Percentiles rank a stretch among this genome's conserved stretches.
Conservation (phyloP, 148 eudicot genomes). For the Vaccinium darrowii region DNA sequence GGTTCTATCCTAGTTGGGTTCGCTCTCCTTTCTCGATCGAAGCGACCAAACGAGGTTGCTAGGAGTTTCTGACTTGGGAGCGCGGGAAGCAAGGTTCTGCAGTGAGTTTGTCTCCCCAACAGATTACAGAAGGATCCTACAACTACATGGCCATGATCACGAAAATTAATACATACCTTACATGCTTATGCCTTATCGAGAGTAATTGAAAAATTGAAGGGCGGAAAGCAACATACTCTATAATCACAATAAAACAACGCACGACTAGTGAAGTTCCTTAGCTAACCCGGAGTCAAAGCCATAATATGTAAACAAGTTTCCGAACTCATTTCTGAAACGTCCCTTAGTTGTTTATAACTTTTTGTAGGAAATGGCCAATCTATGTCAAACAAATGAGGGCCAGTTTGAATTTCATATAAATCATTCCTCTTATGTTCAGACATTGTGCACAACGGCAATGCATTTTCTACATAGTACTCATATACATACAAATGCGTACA, state of each 20-base stretch:
- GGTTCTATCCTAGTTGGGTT: not conserved
- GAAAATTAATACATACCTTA: not conserved
- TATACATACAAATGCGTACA: not conserved
- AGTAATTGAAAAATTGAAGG: not conserved
- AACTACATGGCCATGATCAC: not conserved
- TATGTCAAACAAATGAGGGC: not conserved
- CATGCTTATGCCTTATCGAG: not conserved
- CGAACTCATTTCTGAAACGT: not conserved
- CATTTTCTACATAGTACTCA: not conserved
- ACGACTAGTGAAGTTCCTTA: constrained; percentile 5
- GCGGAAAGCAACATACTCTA: constrained; percentile 11
- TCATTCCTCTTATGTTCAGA: not conserved
- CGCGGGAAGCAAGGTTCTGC: too few species aligned
- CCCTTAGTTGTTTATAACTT: not conserved
- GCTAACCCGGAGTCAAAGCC: not conserved
- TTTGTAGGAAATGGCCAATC: not conserved
- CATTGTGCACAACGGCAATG: not conserved
- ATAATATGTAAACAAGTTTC: not conserved
- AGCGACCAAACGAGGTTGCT: not conserved
- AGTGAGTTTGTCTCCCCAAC: not conserved
- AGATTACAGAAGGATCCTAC: not conserved
- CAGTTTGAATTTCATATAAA: not conserved
- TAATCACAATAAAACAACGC: not conserved
- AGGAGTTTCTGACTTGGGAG: not conserved
- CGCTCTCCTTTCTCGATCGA: not conserved